Conservation (phyloP, 768 basidiomycete genomes). For the Xanthoconium purpureum region DNA sequence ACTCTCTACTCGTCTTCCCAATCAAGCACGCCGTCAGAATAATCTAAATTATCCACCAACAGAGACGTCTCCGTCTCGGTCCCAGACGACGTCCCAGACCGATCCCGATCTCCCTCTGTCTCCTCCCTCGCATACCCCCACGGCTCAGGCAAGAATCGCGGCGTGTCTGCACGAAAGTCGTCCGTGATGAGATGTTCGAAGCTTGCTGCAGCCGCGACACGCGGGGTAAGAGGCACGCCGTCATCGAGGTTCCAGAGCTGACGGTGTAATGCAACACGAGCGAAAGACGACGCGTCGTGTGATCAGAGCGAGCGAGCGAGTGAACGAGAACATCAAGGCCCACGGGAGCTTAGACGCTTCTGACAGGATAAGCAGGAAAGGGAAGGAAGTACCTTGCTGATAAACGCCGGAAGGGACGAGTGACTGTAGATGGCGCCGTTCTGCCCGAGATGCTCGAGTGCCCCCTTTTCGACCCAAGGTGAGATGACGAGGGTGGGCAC, state of each 20-base stretch:
- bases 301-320: neutral
- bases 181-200: constrained; percentile 27
- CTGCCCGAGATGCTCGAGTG: constrained; percentile 8
- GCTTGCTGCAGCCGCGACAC: constrained; percentile 16
- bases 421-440: constrained; percentile 20
- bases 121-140: constrained; percentile 16
- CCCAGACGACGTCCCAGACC: no score
- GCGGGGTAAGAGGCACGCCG: constrained; percentile 21
- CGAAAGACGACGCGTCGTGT: neutral
- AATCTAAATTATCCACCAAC: neutral
- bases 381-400: constrained; percentile 16
- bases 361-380: no score
- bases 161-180: constrained; percentile 17
- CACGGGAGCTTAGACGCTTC: neutral
- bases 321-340: neutral
- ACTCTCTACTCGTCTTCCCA: neutral
- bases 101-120: neutral
- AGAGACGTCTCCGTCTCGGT: neutral
- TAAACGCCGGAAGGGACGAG: constrained; percentile 20
- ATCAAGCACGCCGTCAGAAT: neutral
- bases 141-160: constrained; percentile 13
- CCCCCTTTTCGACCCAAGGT: constrained; percentile 24
- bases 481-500: constrained; percentile 23
- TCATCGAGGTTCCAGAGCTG: constrained; percentile 27
- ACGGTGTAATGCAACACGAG: neutral